Evolutionary conservation across 305 asterid genomes (phyloP).

Genomic region (Fraxinus floribunda): DNA sequence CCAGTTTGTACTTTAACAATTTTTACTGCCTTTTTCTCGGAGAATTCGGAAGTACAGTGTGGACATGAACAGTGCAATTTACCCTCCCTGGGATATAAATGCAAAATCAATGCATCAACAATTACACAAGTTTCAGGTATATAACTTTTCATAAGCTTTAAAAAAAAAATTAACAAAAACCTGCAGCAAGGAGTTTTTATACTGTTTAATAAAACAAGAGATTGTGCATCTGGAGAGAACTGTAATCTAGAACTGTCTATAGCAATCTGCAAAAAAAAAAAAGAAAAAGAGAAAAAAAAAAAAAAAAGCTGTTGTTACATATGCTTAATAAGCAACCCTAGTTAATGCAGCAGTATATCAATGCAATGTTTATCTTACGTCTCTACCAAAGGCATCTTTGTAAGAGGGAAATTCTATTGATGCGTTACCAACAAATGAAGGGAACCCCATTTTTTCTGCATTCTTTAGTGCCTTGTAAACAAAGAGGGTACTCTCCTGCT

Average conservation of each 20-base stretch:
- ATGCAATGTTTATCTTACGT: slow-evolving; percentile 52
- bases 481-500: slow-evolving; percentile 53
- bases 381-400: slow-evolving; percentile 46
- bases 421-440: slow-evolving; percentile 69
- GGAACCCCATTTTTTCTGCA: slow-evolving; percentile 61
- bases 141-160: slow-evolving; percentile 20
- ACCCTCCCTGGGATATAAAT: slow-evolving; percentile 54
- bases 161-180: slow-evolving; percentile 38
- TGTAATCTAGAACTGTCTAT: slow-evolving; percentile 59
- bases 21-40: slow-evolving; percentile 64
- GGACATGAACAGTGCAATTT: slow-evolving; percentile 62
- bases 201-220: slow-evolving; percentile 64
- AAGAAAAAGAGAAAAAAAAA: no score
- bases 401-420: slow-evolving; percentile 49
- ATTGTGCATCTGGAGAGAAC: slow-evolving; percentile 71
- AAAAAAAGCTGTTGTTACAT: no score
- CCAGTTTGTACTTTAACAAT: slow-evolving; percentile 67
- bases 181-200: slow-evolving; percentile 74
- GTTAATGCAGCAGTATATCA: not conserved
- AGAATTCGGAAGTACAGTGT: slow-evolving; percentile 56
- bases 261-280: slow-evolving; percentile 40
- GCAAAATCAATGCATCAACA: slow-evolving; percentile 26
- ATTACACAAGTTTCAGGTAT: slow-evolving; percentile 9
- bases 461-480: slow-evolving; percentile 53
- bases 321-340: slow-evolving; percentile 18